Conservation (phyloP, 192 early-diverging fungal species). For the Umbelopsis vinacea region DNA sequence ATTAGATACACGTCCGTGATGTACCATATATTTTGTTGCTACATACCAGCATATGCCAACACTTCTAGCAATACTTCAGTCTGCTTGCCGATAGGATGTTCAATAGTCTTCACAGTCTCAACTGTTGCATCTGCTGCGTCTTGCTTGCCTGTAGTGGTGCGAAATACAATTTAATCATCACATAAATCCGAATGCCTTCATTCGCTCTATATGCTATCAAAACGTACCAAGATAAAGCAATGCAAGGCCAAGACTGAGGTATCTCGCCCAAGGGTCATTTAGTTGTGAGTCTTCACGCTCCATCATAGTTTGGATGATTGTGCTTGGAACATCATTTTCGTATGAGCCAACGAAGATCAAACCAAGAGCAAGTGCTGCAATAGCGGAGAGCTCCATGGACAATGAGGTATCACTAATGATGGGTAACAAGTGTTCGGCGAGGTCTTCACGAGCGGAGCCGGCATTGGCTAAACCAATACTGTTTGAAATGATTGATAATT, state of each 20-base stretch:
- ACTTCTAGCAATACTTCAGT: constrained; percentile 87
- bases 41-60: constrained; percentile 82
- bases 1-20: background rate
- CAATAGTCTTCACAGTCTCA: constrained; percentile 94
- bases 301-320: constrained; percentile 93
- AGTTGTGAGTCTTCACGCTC: constrained; percentile 87
- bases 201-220: background rate
- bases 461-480: constrained; percentile 96
- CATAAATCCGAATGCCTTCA: background rate
- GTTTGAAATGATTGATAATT: background rate
- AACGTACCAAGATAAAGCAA: constrained; percentile 81
- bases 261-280: constrained; percentile 86
- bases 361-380: constrained; percentile 90
- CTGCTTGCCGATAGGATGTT: constrained; percentile 91
- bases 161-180: background rate
- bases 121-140: constrained; percentile 88
- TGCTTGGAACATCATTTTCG: constrained; percentile 88
- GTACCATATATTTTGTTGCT: background rate
- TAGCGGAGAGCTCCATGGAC: constrained; percentile 87
- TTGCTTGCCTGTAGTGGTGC: constrained; percentile 64
- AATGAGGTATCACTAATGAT: constrained; percentile 79
- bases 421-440: constrained; percentile 81
- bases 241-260: constrained; percentile 93
- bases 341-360: constrained; percentile 91
- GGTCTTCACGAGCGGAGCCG: constrained; percentile 84